Evolutionary conservation across 129 eudicot species (phyloP), one percentile per base, ranked within the genome.

Genomic region (Calendula officinalis): DNA sequence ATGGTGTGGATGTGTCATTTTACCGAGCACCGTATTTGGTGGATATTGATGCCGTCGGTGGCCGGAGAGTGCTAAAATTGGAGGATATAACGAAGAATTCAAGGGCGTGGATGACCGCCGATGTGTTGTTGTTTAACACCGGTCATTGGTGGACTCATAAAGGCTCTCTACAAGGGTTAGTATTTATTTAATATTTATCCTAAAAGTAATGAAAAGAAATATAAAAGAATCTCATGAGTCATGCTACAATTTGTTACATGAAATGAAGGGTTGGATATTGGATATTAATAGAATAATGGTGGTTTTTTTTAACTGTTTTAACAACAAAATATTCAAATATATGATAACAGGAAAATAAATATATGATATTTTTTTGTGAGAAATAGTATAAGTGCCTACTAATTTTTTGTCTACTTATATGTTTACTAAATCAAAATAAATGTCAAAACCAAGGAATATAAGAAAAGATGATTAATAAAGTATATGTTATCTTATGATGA

Each of bases 81-180:
- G 96, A 88, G 42, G 91, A 85, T 22, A 83, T 92, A 1, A 75
- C 91, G 3, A 86, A 80, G 67, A 92, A 92, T 49, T 76, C 83
- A 2, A 72, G 77, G 45, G 83, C 75, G 1, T 92, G 98, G 98
- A 70, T 61, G 58, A 71, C 66, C 15, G 95, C 79, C 2, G 98
- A 92, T 78, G 89, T 92, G 36, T 79, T 92, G 13, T 70, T 75
- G 48, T 92, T 92, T 70, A 83, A 92, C 71, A 88, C 98, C 4
- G 98, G 98, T 45, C 98, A 92, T 39, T 92, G 98, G 98, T 92
- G 98, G 98, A 78, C 64, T 60, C 98, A 92, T 74, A 79, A 74
- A 75, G 98, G 96, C 62, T 48, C 87, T 5, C 91, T 81, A 9
- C 95, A 83, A 79, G 96, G 96, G 98, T 71, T 59, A 60, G 75